Base-by-base conservation (phyloP, 2,329 filamentous ascomycete genomes). In the Tolypocladium guangdongense region DNA sequence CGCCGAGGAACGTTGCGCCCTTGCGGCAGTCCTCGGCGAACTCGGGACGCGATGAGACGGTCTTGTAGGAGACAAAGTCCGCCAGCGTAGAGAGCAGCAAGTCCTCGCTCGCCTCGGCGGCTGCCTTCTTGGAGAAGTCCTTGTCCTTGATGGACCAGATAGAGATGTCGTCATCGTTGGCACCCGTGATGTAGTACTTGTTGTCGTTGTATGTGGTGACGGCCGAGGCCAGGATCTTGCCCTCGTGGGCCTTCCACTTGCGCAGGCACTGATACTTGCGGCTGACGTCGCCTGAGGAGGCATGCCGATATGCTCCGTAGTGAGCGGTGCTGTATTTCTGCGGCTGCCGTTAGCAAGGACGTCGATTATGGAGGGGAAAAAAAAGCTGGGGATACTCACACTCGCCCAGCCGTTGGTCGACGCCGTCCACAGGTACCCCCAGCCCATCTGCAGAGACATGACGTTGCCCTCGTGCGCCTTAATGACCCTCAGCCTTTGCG, bases 21-120 rank as follows among this genome's bases (percentile, higher is more conserved):
- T 91, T 83, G 55, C 92, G 87, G 66, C 95, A 99, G 67, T 97
- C 93, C 58, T 91, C 90, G 12, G 89, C 84, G 64, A 90, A 95
- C 60, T 90, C 88, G 1, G 87, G 82, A 38, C 90, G 82, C 0
- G 90, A 91, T 0, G 93, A 96, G 27, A 99, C 83, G 0, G 92
- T 96, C 60, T 90, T 92, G 74, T 88, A 97, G 0, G 89, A 86
- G 4, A 99, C 85, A 60, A 99, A 95, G 60, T 95, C 87, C 48
- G 84, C 81, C 5, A 99, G 75, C 0, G 84, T 90, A 58, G 81
- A 87, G 59, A 91, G 69, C 60, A 86, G 74, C 58, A 81, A 74
- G 53, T 82, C 79, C 16, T 74, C 73, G 5, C 62, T 63, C 10
- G 62, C 64, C 22, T 74, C 71, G 0, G 66, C 55, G 2, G 71